Evolutionary conservation across 1,139 yeast species (phyloP), one percentile per base, ranked within the genome.

Genomic region (Candida anutae): DNA sequence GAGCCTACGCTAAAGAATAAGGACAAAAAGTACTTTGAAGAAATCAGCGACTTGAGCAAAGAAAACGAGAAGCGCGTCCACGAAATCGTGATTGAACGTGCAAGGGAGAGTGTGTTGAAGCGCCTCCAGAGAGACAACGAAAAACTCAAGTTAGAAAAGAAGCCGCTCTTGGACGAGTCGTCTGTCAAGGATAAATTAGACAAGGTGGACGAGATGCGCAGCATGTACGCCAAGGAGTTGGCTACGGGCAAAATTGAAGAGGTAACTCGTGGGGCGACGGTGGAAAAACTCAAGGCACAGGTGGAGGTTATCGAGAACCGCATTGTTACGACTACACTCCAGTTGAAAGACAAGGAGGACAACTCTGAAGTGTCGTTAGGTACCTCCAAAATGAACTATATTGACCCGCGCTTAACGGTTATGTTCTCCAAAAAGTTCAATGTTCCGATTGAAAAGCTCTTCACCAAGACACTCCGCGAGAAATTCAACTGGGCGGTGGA

Each of bases 401-500:
- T 88, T 37, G 98, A 90, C 54, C 98, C 98, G 15, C 68, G 98
- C 42, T 63, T 90, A 43, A 78, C 94, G 0, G 96, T 84, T 26
- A 77, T 84, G 69, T 90, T 87, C 54, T 74, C 95, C 28, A 87
- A 87, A 55, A 83, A 77, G 55, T 85, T 64, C 48, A 67, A 74
- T 33, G 96, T 90, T 15, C 97, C 97, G 9, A 80, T 90, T 35
- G 97, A 88, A 53, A 87, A 84, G 55, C 67, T 90, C 30, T 87
- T 90, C 44, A 81, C 96, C 15, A 87, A 85, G 56, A 82, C 97
- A 0, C 63, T 88, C 39, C 66, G 97, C 38, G 96, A 88, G 25
- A 88, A 88, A 61, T 88, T 88, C 57, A 78, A 74, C 30, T 88
- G 98, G 98, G 97, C 98, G 15, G 80, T 88, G 32, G 94, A 88